phyloP scores from a whole-genome alignment of 208 protist species.

The Crithidia thermophila region DNA sequence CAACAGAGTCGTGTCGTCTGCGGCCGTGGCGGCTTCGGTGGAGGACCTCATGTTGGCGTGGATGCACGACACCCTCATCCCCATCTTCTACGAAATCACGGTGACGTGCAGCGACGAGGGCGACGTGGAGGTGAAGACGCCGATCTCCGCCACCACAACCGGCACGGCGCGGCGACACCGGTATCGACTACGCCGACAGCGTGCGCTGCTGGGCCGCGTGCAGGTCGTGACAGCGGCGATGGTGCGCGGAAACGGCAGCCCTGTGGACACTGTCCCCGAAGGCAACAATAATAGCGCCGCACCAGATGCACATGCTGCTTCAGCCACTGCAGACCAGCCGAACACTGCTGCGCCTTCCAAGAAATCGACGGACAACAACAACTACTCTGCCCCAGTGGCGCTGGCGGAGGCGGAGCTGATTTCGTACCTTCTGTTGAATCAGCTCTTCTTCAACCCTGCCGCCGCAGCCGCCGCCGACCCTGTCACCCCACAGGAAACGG shows the following conservation, averaged over 20 bases:
- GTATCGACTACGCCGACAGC: slow-evolving; percentile 26
- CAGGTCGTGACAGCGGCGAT: slow-evolving; percentile 30
- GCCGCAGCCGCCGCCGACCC: background rate
- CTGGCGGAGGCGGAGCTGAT: slow-evolving; percentile 5
- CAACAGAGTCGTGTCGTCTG: too few species aligned
- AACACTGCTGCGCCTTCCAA: too few species aligned
- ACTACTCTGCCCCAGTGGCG: background rate
- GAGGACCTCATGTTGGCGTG: slow-evolving; percentile 27
- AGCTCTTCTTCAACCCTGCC: slow-evolving; percentile 23
- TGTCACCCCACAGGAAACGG: background rate
- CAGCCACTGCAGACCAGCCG: too few species aligned
- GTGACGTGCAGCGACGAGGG: slow-evolving; percentile 15
- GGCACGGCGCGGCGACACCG: slow-evolving; percentile 1
- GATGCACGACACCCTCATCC: slow-evolving; percentile 40
- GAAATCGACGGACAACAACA: too few species aligned
- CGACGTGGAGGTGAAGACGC: background rate
- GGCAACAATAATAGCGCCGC: too few species aligned
- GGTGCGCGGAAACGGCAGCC: slow-evolving; percentile 11
- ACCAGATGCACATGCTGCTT: too few species aligned
- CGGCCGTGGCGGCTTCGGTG: background rate
- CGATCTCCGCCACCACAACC: background rate
- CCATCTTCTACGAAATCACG: slow-evolving; percentile 40
- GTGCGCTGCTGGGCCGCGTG: slow-evolving; percentile 32
- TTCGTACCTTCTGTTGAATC: slow-evolving; percentile 25
- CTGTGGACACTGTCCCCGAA: too few species aligned